A percentile compares a stretch with the other conserved stretches of the same genome.
phyloP scores from a whole-genome alignment of 371 early-diverging fungal genomes.

The Mortierella sp. region DNA sequence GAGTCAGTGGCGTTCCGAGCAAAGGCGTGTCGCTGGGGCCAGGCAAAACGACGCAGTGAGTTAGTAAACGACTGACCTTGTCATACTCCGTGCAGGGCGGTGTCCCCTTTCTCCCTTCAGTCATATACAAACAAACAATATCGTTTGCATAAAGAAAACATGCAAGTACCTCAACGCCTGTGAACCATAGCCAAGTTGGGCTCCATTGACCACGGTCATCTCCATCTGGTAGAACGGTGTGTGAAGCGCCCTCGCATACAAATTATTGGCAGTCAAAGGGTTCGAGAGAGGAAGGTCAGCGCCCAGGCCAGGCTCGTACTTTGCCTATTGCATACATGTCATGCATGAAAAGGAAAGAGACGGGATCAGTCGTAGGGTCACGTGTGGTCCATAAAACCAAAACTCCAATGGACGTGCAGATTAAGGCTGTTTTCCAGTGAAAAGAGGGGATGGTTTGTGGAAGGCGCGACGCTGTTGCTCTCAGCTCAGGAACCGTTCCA shows the following conservation, averaged over 20 bases:
- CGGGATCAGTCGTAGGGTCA: too few relatives aligned
- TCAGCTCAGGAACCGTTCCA: too few relatives aligned
- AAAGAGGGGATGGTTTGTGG: too few relatives aligned
- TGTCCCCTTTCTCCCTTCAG: too few relatives aligned
- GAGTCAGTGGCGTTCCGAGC: constrained; percentile 17
- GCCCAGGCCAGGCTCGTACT: constrained; percentile 12
- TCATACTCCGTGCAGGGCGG: too few relatives aligned
- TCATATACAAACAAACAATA: too few relatives aligned
- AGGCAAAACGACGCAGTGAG: background rate
- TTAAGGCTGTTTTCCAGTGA: too few relatives aligned
- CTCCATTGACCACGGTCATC: constrained; percentile 14
- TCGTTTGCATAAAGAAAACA: background rate
- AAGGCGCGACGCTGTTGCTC: too few relatives aligned
- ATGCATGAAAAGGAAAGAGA: too few relatives aligned
- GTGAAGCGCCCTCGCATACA: constrained; percentile 44
- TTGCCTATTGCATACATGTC: constrained; percentile 26
- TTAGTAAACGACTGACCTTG: too few relatives aligned
- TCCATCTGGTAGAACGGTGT: constrained; percentile 49
- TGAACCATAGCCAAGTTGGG: constrained; percentile 17
- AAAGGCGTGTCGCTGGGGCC: constrained; percentile 9
- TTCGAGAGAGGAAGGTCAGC: constrained; percentile 18
- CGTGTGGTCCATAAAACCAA: constrained; percentile 45
- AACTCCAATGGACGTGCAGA: constrained; percentile 25
- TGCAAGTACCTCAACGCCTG: constrained; percentile 17
- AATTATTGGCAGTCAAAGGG: constrained; percentile 26